These are phyloP conservation scores for Coemansia sp. DNA, from an alignment of 192 early-diverging fungal genomes.

Conservation along the genomic window DNA sequence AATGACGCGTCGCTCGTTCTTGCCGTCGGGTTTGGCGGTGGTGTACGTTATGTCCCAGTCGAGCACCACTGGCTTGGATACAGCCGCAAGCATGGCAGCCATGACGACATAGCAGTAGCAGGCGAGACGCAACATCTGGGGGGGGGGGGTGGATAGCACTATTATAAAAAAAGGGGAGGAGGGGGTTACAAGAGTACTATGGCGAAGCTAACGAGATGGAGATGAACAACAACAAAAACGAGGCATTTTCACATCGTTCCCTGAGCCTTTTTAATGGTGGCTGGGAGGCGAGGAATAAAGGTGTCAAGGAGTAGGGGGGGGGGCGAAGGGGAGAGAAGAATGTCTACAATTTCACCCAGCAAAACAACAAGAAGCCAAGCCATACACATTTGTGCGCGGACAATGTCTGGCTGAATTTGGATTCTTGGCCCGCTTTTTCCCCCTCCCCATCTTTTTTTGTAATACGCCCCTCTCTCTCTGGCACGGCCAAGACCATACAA, in stretches of 20 bases:
- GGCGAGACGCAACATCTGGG: background rate
- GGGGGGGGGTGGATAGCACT: background rate
- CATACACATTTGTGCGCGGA: background rate
- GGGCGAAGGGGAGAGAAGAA: background rate
- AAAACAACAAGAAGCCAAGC: background rate
- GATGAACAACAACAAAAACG: background rate
- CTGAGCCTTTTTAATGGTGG: background rate
- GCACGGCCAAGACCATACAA: background rate
- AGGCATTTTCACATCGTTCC: background rate
- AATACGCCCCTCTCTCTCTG: too few relatives aligned
- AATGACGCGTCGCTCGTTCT: constrained; percentile 65
- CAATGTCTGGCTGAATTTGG: background rate
- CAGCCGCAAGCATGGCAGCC: background rate
- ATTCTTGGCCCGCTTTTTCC: too few relatives aligned
- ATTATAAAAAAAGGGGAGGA: background rate
- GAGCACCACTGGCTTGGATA: constrained; percentile 58
- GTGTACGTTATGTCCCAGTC: constrained; percentile 72
- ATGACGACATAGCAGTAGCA: background rate
- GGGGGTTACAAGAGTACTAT: background rate
- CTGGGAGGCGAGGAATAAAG: too few relatives aligned
- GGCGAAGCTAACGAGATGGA: background rate
- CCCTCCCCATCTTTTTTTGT: background rate
- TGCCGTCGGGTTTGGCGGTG: constrained; percentile 68
- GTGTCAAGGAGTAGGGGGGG: background rate
- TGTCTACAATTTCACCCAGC: background rate